Conservation (phyloP, 495 filamentous ascomycete species). For the Podospora appendiculata region DNA sequence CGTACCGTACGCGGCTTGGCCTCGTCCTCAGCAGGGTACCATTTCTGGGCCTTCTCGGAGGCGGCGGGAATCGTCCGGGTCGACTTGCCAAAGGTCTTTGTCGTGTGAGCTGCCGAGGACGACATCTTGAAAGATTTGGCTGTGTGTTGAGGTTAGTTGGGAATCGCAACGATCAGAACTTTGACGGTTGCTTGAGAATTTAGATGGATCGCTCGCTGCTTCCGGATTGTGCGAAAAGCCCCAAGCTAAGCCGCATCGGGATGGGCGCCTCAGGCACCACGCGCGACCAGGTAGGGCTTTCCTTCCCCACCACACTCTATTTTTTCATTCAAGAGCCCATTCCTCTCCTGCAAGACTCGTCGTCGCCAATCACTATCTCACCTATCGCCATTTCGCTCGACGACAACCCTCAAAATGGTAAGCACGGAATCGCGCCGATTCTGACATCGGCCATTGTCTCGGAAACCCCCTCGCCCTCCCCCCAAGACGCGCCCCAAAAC, state of each 20-base stretch:
- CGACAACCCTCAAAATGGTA: constrained; percentile 25
- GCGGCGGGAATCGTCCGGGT: constrained; percentile 78
- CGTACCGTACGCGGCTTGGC: constrained; percentile 85
- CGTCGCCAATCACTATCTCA: constrained; percentile 21
- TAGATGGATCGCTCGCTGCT: constrained; percentile 20
- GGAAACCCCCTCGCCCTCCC: background rate
- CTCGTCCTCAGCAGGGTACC: constrained; percentile 97
- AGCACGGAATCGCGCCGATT: constrained; percentile 1
- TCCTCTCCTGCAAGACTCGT: constrained; percentile 19
- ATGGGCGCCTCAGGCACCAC: constrained; percentile 14
- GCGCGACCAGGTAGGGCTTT: constrained; percentile 26
- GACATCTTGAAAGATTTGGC: constrained; percentile 54
- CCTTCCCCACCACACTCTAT: constrained; percentile 28
- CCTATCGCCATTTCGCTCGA: constrained; percentile 26
- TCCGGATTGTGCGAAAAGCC: constrained; percentile 28
- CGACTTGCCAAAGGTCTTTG: constrained; percentile 97
- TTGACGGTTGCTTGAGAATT: constrained; percentile 28
- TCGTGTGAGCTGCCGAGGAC: constrained; percentile 51
- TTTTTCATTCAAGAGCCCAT: constrained; percentile 22
- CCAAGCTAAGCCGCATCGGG: constrained; percentile 27
- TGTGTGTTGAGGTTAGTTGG: constrained; percentile 32
- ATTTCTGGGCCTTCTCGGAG: constrained; percentile 93
- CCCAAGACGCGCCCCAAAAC: background rate
- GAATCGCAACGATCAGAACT: constrained; percentile 28
- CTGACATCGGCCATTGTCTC: background rate